Evolutionary conservation across 306 rosid genomes (phyloP).

Genomic region (Rosa multiflora): DNA sequence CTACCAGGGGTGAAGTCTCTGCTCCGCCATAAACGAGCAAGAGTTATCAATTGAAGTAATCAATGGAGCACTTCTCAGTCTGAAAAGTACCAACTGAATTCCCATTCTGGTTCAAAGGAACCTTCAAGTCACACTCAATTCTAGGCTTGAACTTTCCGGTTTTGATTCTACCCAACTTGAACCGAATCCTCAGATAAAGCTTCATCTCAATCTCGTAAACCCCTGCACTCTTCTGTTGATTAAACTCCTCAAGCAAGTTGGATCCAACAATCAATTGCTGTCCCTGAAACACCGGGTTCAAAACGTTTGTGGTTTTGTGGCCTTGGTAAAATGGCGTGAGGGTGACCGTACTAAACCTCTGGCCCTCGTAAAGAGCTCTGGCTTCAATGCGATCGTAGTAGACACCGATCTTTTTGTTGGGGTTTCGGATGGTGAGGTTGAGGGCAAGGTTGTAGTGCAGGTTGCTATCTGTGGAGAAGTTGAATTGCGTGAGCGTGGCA

Average conservation of each 20-base stretch:
- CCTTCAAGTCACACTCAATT: slow-evolving; percentile 47
- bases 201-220: slow-evolving; percentile 50
- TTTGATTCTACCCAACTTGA: slow-evolving; percentile 47
- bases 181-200: slow-evolving; percentile 53
- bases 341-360: slow-evolving; percentile 21
- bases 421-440: slow-evolving; percentile 51
- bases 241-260: slow-evolving; percentile 22
- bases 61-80: slow-evolving; percentile 49
- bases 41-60: slow-evolving; percentile 33
- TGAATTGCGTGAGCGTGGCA: slow-evolving; percentile 55
- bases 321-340: slow-evolving; percentile 54
- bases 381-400: slow-evolving; percentile 65
- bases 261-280: slow-evolving; percentile 23
- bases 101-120: slow-evolving; percentile 43
- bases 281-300: slow-evolving; percentile 46
- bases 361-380: slow-evolving; percentile 39
- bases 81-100: slow-evolving; percentile 25
- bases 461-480: slow-evolving; percentile 29
- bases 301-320: slow-evolving; percentile 46
- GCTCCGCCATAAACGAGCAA: background rate
- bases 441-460: slow-evolving; percentile 30
- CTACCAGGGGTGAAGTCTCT: background rate
- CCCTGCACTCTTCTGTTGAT: slow-evolving; percentile 38
- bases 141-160: slow-evolving; percentile 49
- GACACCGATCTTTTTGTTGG: slow-evolving; percentile 62